Evolutionary conservation across 768 basidiomycete species (phyloP), one percentile per base, ranked within the genome.

Genomic region (Cytidiella melzeri): DNA sequence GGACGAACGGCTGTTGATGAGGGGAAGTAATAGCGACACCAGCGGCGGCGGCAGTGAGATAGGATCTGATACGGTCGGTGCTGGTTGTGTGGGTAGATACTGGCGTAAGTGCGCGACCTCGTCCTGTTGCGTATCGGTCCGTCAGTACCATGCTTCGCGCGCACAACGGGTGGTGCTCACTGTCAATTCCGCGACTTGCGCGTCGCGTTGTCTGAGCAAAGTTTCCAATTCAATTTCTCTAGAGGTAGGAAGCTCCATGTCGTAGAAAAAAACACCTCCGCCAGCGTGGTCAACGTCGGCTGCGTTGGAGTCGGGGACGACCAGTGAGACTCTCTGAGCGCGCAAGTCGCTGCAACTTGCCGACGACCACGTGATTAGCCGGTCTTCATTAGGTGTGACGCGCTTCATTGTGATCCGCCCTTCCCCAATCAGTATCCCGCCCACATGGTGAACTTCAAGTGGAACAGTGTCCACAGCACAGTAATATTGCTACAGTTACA

Each of bases 191-290:
- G 76, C 69, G 44, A 91, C 68, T 63, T 88, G 84, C 48, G 72
- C 71, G 66, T 92, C 87, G 61, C 86, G 77, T 62, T 83, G 76
- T 57, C 87, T 74, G n/a, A 92, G 69, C 12, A 86, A 73, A 24
- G 79, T 75, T 67, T 92, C 91, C 37, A 92, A 81, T 64, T 91
- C 87, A 53, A 89, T 72, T 67, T 92, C 87, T 64, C 89, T 76
- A 45, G 79, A 68, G 40, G 83, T 76, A 19, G 89, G 90, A 27
- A 88, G 67, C 52, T 81, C 78, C 85, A 88, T 87, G 62, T 50
- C 25, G 43, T 7, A 15, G 9, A 34, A 34, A 15, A 34, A 7
- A 7, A 34, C 30, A 15, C 30, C 30, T 34, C 30, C 30, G 30
- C 30, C 30, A 15, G 15, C 30, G 30, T 34, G 34, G 20, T 39